Percentiles rank a stretch among this genome's conserved stretches.
Evolutionary conservation across 495 filamentous ascomycete genomes (phyloP).

Genomic region (Penicillium ucsense): DNA sequence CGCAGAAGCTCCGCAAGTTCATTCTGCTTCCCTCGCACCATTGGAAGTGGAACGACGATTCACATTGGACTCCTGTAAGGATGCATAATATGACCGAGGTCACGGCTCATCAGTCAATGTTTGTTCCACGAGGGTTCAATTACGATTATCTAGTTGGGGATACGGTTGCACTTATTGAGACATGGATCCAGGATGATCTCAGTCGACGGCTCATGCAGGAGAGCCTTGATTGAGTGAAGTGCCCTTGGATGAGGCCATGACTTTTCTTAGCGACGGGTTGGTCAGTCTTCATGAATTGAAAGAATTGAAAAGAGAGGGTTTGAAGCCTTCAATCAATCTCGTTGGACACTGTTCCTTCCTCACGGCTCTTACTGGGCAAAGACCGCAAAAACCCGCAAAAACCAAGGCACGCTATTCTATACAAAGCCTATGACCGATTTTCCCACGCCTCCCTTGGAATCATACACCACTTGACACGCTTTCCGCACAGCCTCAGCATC

Average conservation of each 20-base stretch:
- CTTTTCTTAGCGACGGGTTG: neutral
- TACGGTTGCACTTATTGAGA: slow-evolving; percentile 56
- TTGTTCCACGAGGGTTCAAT: slow-evolving; percentile 49
- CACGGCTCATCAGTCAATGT: slow-evolving; percentile 74
- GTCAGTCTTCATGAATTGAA: too few relatives aligned
- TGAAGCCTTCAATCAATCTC: too few relatives aligned
- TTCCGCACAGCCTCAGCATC: slow-evolving; percentile 36
- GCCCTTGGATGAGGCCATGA: neutral
- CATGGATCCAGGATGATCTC: slow-evolving; percentile 55
- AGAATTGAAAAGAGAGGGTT: too few relatives aligned
- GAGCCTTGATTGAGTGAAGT: slow-evolving; percentile 6
- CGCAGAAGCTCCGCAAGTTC: slow-evolving; percentile 58
- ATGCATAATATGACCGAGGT: slow-evolving; percentile 83
- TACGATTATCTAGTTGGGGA: slow-evolving; percentile 74
- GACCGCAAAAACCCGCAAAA: too few relatives aligned
- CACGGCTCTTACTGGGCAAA: too few relatives aligned
- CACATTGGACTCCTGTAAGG: slow-evolving; percentile 63
- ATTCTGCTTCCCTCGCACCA: slow-evolving; percentile 58
- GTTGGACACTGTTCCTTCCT: too few relatives aligned
- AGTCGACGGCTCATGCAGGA: slow-evolving; percentile 14
- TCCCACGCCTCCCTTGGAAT: slow-evolving; percentile 45
- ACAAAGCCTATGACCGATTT: slow-evolving; percentile 37
- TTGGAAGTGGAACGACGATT: slow-evolving; percentile 38
- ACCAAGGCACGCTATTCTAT: too few relatives aligned
- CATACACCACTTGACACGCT: slow-evolving; percentile 37